phyloP scores from a whole-genome alignment of 176 grass and related monocot species.

The Raddia distichophylla region DNA sequence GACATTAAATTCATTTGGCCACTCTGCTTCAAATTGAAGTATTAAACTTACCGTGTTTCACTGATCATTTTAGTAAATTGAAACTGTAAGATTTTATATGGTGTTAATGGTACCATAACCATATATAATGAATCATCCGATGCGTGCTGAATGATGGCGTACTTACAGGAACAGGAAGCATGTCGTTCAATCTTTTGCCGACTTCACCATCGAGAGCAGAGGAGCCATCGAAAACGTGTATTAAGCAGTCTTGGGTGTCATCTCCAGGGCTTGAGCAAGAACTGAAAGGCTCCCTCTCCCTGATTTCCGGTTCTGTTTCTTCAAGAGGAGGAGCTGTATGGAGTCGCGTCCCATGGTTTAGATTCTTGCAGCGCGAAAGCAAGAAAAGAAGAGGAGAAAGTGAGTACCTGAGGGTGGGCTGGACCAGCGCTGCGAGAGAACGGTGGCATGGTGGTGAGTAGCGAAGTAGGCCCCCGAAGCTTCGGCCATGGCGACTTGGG shows the following conservation, averaged over 20 bases:
- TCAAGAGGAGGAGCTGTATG: constrained; percentile 1
- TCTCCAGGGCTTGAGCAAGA: constrained; percentile 49
- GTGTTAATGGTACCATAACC: not conserved
- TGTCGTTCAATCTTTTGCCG: constrained; percentile 72
- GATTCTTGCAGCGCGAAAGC: not conserved
- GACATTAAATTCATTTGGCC: not conserved
- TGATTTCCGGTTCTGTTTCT: constrained; percentile 29
- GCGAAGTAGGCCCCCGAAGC: constrained; percentile 29
- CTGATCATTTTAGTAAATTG: not conserved
- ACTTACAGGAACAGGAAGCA: constrained; percentile 86
- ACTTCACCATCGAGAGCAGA: constrained; percentile 70
- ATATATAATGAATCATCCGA: no score
- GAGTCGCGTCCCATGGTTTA: not conserved
- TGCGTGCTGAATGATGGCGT: not conserved
- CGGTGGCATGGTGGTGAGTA: constrained; percentile 43
- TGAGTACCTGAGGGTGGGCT: constrained; percentile 30
- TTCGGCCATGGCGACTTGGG: constrained; percentile 59
- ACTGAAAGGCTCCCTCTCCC: constrained; percentile 41
- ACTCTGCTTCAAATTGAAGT: not conserved
- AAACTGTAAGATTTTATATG: not conserved
- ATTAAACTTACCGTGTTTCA: not conserved
- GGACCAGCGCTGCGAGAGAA: constrained; percentile 71
- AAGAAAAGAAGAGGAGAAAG: not conserved
- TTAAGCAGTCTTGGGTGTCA: not conserved
- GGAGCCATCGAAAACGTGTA: constrained; percentile 58